A percentile compares a stretch with the other conserved stretches of the same genome.
These are phyloP conservation scores for Pythium volutum DNA, from an alignment of 352 stramenopile genomes.

Conservation along the genomic window DNA sequence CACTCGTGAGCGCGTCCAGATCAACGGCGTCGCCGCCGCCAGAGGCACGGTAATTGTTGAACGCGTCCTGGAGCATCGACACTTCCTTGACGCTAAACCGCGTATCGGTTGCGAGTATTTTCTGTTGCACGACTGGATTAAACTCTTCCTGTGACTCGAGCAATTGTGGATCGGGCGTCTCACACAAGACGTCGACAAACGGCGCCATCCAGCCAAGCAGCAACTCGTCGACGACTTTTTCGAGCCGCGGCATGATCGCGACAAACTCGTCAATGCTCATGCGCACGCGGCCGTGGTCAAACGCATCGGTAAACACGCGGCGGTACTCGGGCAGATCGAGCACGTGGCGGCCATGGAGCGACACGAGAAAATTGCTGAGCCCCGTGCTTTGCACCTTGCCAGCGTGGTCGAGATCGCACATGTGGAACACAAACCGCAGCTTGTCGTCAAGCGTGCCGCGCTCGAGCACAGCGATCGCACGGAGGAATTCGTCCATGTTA, in stretches of 20 bases:
- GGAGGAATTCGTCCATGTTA: constrained; percentile 88
- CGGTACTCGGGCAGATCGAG: constrained; percentile 75
- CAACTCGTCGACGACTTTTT: constrained; percentile 34
- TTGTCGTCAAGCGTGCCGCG: constrained; percentile 75
- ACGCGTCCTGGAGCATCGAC: constrained; percentile 75
- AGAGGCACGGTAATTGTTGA: constrained; percentile 78
- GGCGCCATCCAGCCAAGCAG: constrained; percentile 82
- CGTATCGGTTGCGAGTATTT: constrained; percentile 84
- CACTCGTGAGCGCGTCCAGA: constrained; percentile 68
- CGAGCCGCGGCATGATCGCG: constrained; percentile 48
- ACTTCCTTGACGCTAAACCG: constrained; percentile 79
- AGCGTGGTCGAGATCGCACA: constrained; percentile 86
- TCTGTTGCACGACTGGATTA: constrained; percentile 85
- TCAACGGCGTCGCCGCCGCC: constrained; percentile 66
- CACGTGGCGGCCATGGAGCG: constrained; percentile 70
- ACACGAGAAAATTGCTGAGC: constrained; percentile 84
- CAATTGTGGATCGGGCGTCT: constrained; percentile 71
- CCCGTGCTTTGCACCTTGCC: constrained; percentile 85
- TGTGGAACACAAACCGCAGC: constrained; percentile 81
- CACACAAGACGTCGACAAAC: constrained; percentile 85
- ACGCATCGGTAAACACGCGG: constrained; percentile 69
- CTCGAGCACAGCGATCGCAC: constrained; percentile 69
- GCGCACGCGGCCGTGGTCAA: constrained; percentile 75
- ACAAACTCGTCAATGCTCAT: constrained; percentile 78
- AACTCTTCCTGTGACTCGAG: constrained; percentile 88